Evolutionary conservation across 345 rosid species (phyloP).

Genomic region (Gossypium turneri): DNA sequence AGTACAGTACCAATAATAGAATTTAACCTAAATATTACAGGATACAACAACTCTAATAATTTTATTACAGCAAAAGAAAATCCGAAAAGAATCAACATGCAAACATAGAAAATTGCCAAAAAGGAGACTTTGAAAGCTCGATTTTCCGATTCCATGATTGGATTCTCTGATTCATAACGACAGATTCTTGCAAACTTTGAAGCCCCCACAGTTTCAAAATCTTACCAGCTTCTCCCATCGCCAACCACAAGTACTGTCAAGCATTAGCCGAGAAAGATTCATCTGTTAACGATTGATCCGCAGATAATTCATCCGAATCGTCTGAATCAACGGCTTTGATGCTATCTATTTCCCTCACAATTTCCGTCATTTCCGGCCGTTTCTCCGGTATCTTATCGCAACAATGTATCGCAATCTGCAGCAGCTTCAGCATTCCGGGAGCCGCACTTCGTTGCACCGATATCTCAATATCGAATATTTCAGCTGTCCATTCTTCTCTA

Average conservation of each 20-base stretch:
- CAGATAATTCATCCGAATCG: conserved; percentile 25
- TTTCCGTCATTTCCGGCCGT: conserved; percentile 46
- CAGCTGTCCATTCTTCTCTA: conserved; percentile 63
- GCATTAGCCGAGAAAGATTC: conserved; percentile 29
- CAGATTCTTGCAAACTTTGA: not conserved
- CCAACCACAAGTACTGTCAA: not conserved
- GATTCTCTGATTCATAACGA: not conserved
- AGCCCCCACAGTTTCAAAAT: not conserved
- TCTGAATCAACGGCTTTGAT: conserved; percentile 24
- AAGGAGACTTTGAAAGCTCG: not conserved
- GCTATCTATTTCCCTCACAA: conserved; percentile 33
- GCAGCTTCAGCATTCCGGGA: conserved; percentile 41
- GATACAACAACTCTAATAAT: not conserved
- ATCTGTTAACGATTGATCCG: conserved; percentile 33
- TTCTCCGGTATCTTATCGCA: conserved; percentile 41
- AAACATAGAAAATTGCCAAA: not conserved
- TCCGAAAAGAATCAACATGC: not conserved
- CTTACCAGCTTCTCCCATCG: not conserved
- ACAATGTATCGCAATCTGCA: conserved; percentile 45
- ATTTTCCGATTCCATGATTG: not conserved
- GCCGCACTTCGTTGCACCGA: conserved; percentile 31
- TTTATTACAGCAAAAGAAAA: not conserved
- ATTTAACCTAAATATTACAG: too few relatives aligned
- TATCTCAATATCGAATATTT: conserved; percentile 52
- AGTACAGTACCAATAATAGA: too few relatives aligned